Conservation (phyloP, 2,329 filamentous ascomycete species). For the Trichoderma arundinaceum region DNA sequence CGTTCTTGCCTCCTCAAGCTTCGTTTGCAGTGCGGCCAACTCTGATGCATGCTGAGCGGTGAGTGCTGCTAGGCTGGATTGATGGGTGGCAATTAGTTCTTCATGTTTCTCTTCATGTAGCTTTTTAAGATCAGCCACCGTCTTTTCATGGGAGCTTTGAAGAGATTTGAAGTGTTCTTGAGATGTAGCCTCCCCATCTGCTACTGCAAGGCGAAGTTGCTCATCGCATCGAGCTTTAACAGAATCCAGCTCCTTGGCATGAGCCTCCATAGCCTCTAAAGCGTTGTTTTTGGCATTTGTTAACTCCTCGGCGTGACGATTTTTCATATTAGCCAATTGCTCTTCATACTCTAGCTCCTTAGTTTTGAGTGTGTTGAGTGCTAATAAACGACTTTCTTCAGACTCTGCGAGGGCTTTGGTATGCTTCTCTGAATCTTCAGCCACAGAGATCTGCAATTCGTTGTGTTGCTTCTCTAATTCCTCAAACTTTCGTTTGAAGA, state of each 20-base stretch:
- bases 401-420: conserved; percentile 50
- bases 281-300: conserved; percentile 61
- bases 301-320: conserved; percentile 64
- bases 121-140: conserved; percentile 51
- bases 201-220: conserved; percentile 52
- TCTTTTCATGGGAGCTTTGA: conserved; percentile 49
- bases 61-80: conserved; percentile 30
- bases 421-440: conserved; percentile 48
- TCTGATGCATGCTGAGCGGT: conserved; percentile 34
- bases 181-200: conserved; percentile 49
- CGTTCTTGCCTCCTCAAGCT: conserved; percentile 48
- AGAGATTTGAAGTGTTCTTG: conserved; percentile 51
- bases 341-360: conserved; percentile 60
- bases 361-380: conserved; percentile 54
- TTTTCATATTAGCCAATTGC: conserved; percentile 60
- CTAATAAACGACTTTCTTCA: conserved; percentile 52
- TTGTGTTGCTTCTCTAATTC: conserved; percentile 63
- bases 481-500: conserved; percentile 68
- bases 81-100: conserved; percentile 40
- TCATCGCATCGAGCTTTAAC: conserved; percentile 61
- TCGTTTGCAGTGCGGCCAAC: conserved; percentile 44
- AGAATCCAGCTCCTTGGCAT: conserved; percentile 58
- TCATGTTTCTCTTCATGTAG: conserved; percentile 49
- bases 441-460: conserved; percentile 51
- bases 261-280: conserved; percentile 55